A percentile compares a stretch with the other conserved stretches of the same genome.
These are phyloP conservation scores for Kluyveromyces aestuarii DNA, from an alignment of 805 yeast genomes.

Conservation along the genomic window DNA sequence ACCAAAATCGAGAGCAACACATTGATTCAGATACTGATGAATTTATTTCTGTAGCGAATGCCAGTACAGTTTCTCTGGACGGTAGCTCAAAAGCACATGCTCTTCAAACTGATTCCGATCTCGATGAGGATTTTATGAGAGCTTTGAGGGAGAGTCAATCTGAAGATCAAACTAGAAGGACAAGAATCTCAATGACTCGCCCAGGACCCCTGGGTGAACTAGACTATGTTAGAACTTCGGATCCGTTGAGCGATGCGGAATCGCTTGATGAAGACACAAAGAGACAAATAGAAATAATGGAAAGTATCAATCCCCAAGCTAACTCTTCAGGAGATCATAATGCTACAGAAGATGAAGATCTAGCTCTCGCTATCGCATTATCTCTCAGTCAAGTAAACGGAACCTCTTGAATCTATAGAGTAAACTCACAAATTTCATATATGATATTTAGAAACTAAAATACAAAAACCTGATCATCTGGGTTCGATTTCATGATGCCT, in stretches of 20 bases:
- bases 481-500: constrained; percentile 36
- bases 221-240: not conserved
- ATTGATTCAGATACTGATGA: no score
- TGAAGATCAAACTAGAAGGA: constrained; percentile 1
- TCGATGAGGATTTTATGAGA: constrained; percentile 12
- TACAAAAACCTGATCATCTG: constrained; percentile 51
- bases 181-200: constrained; percentile 3
- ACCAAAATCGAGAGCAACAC: not conserved
- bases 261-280: constrained; percentile 3
- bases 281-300: constrained; percentile 1
- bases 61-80: not conserved
- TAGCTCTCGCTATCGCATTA: constrained; percentile 27
- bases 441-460: constrained; percentile 29
- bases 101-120: not conserved
- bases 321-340: not conserved
- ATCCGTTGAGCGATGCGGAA: constrained; percentile 1
- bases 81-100: not conserved
- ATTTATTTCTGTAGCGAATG: not conserved
- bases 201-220: constrained; percentile 5
- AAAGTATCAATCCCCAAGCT: not conserved
- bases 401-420: not conserved
- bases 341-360: constrained; percentile 18
- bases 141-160: constrained; percentile 15
- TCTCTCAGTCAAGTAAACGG: constrained; percentile 23
- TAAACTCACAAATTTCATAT: not conserved